Percentiles rank a stretch among this genome's conserved stretches.
These are phyloP conservation scores for Senna tora DNA, from an alignment of 306 rosid species.

Conservation along the genomic window DNA sequence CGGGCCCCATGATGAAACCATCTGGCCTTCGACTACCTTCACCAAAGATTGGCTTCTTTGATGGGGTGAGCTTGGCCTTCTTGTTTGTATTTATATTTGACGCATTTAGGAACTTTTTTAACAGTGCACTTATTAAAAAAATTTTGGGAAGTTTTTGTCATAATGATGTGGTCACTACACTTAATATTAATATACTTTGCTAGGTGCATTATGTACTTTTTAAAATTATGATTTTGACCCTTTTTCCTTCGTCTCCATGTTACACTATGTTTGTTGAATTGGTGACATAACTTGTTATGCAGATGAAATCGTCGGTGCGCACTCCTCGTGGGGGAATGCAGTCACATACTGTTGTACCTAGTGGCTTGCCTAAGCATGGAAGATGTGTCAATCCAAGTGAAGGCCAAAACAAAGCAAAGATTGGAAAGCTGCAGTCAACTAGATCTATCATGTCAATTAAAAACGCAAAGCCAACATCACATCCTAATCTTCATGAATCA, in stretches of 20 bases:
- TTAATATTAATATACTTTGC: conserved; percentile 29
- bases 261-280: conserved; percentile 30
- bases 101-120: conserved; percentile 28
- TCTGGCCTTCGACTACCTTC: conserved; percentile 88
- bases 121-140: conserved; percentile 22
- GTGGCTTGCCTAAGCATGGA: conserved; percentile 60
- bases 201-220: conserved; percentile 12
- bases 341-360: conserved; percentile 48
- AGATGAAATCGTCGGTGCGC: conserved; percentile 64
- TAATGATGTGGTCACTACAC: conserved; percentile 25
- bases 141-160: neutral
- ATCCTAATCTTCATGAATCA: conserved; percentile 45
- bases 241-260: conserved; percentile 1
- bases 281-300: conserved; percentile 31
- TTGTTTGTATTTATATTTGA: conserved; percentile 12
- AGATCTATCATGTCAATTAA: conserved; percentile 42
- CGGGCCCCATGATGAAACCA: conserved; percentile 53
- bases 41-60: conserved; percentile 93
- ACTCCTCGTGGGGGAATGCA: conserved; percentile 64
- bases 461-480: conserved; percentile 37
- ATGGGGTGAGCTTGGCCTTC: conserved; percentile 72
- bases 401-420: conserved; percentile 54
- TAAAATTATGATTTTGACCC: conserved; percentile 20
- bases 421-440: conserved; percentile 57
- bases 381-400: conserved; percentile 48